Evolutionary conservation across 495 filamentous ascomycete genomes (phyloP).

Genomic region (Neurospora terricola): DNA sequence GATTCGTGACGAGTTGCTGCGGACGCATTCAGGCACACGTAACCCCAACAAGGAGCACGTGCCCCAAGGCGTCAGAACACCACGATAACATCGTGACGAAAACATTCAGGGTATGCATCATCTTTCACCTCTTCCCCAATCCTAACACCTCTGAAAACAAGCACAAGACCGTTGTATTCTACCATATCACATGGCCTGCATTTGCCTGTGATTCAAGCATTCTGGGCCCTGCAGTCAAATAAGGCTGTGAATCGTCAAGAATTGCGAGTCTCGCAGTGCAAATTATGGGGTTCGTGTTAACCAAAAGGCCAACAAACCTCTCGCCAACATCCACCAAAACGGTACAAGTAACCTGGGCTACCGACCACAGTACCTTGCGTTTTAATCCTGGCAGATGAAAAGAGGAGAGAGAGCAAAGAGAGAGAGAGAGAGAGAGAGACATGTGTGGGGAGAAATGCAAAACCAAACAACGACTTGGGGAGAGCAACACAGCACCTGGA

Average conservation of each 20-base stretch:
- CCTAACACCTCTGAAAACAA: slow-evolving; percentile 6
- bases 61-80: not conserved
- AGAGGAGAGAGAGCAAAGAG: slow-evolving; percentile 4
- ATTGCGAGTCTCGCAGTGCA: slow-evolving; percentile 14
- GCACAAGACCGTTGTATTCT: slow-evolving; percentile 15
- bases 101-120: slow-evolving; percentile 22
- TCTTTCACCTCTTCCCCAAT: slow-evolving; percentile 14
- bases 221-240: slow-evolving; percentile 10
- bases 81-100: not conserved
- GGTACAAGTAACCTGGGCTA: slow-evolving; percentile 16
- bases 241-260: slow-evolving; percentile 12
- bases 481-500: not conserved
- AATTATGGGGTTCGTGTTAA: slow-evolving; percentile 4
- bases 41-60: not conserved
- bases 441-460: slow-evolving; percentile 6
- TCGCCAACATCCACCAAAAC: slow-evolving; percentile 4
- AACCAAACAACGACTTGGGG: not conserved
- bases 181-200: slow-evolving; percentile 14
- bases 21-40: not conserved
- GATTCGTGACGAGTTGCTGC: not conserved
- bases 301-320: slow-evolving; percentile 3
- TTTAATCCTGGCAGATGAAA: slow-evolving; percentile 8
- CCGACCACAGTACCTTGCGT: slow-evolving; percentile 1
- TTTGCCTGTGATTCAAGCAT: slow-evolving; percentile 9
- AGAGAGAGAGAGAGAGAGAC: slow-evolving; percentile 4